Evolutionary conservation across 2,329 filamentous ascomycete species (phyloP), one percentile per base, ranked within the genome.

Genomic region (Fusarium irregulare): DNA sequence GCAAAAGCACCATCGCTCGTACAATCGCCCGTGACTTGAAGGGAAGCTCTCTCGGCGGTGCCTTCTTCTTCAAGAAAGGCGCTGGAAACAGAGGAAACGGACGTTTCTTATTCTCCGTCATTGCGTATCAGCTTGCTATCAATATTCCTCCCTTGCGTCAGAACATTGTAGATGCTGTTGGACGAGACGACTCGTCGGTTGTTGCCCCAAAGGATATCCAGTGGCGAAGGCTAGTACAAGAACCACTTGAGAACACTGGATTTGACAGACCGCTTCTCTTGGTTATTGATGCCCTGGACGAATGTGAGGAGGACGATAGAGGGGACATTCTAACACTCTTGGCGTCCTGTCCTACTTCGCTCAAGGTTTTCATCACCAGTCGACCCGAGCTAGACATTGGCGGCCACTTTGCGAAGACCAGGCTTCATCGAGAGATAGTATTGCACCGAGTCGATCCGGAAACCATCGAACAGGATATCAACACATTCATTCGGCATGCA

Each of bases 241-340:
- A 50, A 3, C 68, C 73, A 1, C 18, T 75, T 0, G 16, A 45
- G 7, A 6, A 4, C 0, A 8, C 32, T 0, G 8, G 3, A 0
- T 7, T 42, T 1, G 4, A 2, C 1, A 28, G 3, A 8, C 20
- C 25, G 0, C 2, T 4, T 6, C 37, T 16, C 1, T 13, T 20
- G 21, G 48, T 83, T 1, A 64, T 84, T 1, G 81, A 84, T 41
- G 74, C 76, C 0, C 42, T 76, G 0, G 75, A 76, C 14, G 74
- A 77, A 25, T 77, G 74, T 6, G 62, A 75, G 0, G 46, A 66
- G 9, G 12, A 16, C 4, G 25, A 34, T 2, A 34, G 34, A 2
- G 13, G 5, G 2, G 32, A 25, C 2, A 10, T 57, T 4, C 18
- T 12, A 0, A 3, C 45, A 0, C 6, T 60, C 1, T 7, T 41